Evolutionary conservation across 306 rosid genomes (phyloP).

Genomic region (Canavalia gladiata): DNA sequence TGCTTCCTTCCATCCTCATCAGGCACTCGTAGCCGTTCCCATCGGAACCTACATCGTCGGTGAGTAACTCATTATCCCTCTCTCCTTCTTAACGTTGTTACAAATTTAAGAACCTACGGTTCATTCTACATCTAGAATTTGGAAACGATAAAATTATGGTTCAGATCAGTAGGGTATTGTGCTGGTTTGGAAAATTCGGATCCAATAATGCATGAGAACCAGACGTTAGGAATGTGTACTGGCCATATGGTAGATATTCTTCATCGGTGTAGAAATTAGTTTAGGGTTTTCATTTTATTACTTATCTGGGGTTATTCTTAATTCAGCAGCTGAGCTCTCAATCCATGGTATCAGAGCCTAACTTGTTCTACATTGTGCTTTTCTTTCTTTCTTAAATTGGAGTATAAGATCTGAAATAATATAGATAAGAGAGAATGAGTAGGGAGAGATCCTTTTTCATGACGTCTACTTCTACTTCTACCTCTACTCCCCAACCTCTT

Average conservation of each 20-base stretch:
- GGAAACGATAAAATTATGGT: neutral
- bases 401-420: too few species aligned
- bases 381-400: too few species aligned
- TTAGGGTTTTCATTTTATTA: too few species aligned
- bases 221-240: constrained; percentile 10
- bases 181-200: constrained; percentile 17
- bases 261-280: too few species aligned
- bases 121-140: constrained; percentile 10
- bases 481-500: too few species aligned
- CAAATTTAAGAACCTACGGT: neutral
- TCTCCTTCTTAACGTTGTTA: neutral
- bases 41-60: constrained; percentile 92
- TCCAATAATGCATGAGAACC: constrained; percentile 4
- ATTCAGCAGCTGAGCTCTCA: too few species aligned
- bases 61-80: constrained; percentile 41
- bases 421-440: too few species aligned
- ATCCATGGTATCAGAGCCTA: too few species aligned
- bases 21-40: constrained; percentile 92
- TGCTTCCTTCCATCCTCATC: constrained; percentile 87
- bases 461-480: too few species aligned
- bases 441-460: too few species aligned
- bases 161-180: neutral
- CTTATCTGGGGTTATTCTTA: too few species aligned
- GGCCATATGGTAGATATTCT: neutral
- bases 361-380: too few species aligned